Conservation (phyloP, 345 rosid genomes). For the Euphorbia pulcherrima region DNA sequence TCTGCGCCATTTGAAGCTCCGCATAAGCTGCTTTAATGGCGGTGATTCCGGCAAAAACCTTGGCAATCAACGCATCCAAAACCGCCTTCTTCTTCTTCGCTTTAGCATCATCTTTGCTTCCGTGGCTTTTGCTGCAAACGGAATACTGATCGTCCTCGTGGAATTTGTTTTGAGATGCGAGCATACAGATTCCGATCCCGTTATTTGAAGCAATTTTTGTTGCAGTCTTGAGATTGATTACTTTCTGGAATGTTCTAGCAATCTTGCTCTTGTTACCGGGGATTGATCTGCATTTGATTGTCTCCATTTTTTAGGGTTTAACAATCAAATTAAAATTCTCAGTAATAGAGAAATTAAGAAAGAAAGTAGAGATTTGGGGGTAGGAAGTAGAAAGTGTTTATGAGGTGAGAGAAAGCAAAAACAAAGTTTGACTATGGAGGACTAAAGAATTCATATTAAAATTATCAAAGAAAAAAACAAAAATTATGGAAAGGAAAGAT, state of each 20-base stretch:
- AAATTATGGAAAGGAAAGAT: not conserved
- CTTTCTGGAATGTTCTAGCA: constrained; percentile 65
- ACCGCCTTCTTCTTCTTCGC: constrained; percentile 46
- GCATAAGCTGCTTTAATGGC: constrained; percentile 89
- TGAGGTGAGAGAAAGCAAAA: constrained; percentile 17
- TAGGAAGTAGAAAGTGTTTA: constrained; percentile 25
- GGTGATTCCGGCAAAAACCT: constrained; percentile 71
- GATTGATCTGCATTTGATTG: constrained; percentile 50
- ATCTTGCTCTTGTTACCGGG: constrained; percentile 44
- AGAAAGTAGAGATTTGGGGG: constrained; percentile 1
- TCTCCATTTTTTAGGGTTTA: constrained; percentile 36
- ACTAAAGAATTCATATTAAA: constrained; percentile 18
- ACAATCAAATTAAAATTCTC: not conserved
- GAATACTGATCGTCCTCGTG: constrained; percentile 18
- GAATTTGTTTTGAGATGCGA: constrained; percentile 46
- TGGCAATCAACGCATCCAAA: constrained; percentile 65
- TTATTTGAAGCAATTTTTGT: constrained; percentile 51
- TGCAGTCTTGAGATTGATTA: constrained; percentile 49
- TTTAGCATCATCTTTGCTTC: constrained; percentile 15
- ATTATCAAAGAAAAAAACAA: not conserved
- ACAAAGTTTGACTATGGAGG: constrained; percentile 41
- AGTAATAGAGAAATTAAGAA: constrained; percentile 3
- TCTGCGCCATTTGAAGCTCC: constrained; percentile 89
- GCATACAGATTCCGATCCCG: constrained; percentile 70
- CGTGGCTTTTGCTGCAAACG: not conserved